A percentile compares a stretch with the other conserved stretches of the same genome.
These are phyloP conservation scores for Helotiales sp. DNA, from an alignment of 2,329 filamentous ascomycete genomes.

Conservation along the genomic window DNA sequence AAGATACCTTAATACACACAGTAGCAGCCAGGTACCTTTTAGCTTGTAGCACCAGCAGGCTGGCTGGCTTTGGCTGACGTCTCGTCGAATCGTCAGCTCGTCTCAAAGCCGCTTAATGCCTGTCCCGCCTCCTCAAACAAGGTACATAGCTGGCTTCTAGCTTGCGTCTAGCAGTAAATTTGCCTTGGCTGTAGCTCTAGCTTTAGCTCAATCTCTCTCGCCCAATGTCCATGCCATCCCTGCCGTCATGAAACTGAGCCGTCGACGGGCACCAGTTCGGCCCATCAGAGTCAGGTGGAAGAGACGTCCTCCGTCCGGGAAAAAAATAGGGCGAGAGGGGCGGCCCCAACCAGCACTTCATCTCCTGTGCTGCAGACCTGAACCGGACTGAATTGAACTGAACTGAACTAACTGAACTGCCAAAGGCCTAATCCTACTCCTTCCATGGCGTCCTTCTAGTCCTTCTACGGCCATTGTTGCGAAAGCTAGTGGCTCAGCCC, in stretches of 20 bases:
- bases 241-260: conserved; percentile 31
- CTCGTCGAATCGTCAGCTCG: no score
- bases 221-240: conserved; percentile 18
- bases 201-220: no score
- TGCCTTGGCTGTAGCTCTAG: not conserved
- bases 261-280: conserved; percentile 17
- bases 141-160: no score
- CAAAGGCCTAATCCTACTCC: not conserved
- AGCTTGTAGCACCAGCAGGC: not conserved
- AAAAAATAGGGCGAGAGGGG: not conserved
- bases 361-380: not conserved
- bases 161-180: not conserved
- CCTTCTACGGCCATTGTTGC: conserved; percentile 29
- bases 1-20: no score
- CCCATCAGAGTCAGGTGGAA: not conserved
- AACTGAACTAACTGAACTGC: not conserved
- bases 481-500: conserved; percentile 20
- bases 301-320: not conserved
- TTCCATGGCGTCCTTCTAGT: conserved; percentile 27
- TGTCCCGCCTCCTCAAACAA: not conserved
- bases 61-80: not conserved
- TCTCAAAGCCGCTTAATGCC: not conserved
- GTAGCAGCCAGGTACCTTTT: not conserved
- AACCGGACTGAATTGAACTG: not conserved
- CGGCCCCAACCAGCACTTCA: not conserved